These are phyloP conservation scores for Macrolepiota fuliginosa DNA, from an alignment of 768 basidiomycete species.

Conservation along the genomic window DNA sequence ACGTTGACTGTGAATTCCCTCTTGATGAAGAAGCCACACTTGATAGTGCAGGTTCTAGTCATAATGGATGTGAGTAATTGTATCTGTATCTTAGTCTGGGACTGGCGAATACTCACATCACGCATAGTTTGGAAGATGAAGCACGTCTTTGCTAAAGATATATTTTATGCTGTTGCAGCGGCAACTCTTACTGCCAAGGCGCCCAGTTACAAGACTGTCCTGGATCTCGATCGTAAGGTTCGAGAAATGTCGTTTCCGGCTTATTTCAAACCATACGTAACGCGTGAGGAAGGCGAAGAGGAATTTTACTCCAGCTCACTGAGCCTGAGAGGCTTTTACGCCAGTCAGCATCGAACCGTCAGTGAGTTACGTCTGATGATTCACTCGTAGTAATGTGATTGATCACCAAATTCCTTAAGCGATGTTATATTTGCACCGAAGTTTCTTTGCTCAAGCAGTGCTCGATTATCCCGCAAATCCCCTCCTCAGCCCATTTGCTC, in stretches of 20 bases:
- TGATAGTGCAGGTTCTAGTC: conserved; percentile 39
- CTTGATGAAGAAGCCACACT: conserved; percentile 49
- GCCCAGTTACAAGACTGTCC: conserved; percentile 41
- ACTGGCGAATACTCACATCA: not conserved
- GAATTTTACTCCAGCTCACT: conserved; percentile 48
- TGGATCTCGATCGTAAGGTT: conserved; percentile 51
- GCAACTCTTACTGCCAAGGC: conserved; percentile 47
- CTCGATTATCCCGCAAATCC: conserved; percentile 53
- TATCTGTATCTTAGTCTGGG: not conserved
- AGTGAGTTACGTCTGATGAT: conserved; percentile 39
- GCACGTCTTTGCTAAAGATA: conserved; percentile 47
- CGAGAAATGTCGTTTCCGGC: conserved; percentile 44
- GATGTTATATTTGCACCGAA: conserved; percentile 54
- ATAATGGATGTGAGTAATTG: conserved; percentile 46
- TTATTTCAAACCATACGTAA: conserved; percentile 43
- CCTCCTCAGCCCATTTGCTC: conserved; percentile 51
- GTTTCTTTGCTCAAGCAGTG: conserved; percentile 58
- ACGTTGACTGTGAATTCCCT: conserved; percentile 62
- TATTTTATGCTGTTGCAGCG: conserved; percentile 46
- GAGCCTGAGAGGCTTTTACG: conserved; percentile 51
- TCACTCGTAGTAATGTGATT: not conserved
- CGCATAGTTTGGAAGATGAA: conserved; percentile 56
- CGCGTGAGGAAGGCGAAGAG: conserved; percentile 43
- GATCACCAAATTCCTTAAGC: conserved; percentile 24
- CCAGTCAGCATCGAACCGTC: conserved; percentile 56